phyloP scores from a whole-genome alignment of 2,329 filamentous ascomycete species.

The Stemphylium vesicarium region DNA sequence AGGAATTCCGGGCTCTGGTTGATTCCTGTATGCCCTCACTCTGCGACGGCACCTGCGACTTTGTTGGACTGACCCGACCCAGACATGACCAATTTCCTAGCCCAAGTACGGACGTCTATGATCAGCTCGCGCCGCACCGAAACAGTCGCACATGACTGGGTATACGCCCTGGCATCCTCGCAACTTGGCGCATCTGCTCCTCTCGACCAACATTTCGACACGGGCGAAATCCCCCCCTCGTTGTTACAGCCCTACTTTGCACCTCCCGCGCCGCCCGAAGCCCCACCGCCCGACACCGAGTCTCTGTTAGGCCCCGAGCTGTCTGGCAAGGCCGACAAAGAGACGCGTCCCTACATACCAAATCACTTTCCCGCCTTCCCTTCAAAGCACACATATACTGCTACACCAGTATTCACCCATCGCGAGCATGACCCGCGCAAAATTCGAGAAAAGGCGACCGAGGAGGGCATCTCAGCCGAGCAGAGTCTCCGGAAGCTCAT shows the following conservation, averaged over 20 bases:
- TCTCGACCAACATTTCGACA: slow-evolving; percentile 50
- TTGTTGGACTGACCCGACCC: slow-evolving; percentile 25
- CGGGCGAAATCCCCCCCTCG: slow-evolving; percentile 45
- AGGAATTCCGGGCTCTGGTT: slow-evolving; percentile 60
- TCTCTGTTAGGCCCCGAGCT: slow-evolving; percentile 61
- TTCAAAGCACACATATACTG: slow-evolving; percentile 68
- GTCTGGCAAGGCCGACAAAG: slow-evolving; percentile 55
- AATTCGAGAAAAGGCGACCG: slow-evolving; percentile 67
- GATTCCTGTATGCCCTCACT: slow-evolving; percentile 63
- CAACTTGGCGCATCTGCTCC: slow-evolving; percentile 50
- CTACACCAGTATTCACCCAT: slow-evolving; percentile 64
- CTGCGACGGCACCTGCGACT: slow-evolving; percentile 12
- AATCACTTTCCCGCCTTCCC: slow-evolving; percentile 67
- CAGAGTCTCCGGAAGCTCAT: slow-evolving; percentile 68
- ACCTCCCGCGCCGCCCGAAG: slow-evolving; percentile 49
- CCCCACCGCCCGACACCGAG: slow-evolving; percentile 52
- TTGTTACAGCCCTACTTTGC: slow-evolving; percentile 51
- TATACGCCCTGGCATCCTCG: slow-evolving; percentile 56
- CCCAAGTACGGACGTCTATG: slow-evolving; percentile 65
- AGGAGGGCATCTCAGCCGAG: slow-evolving; percentile 70
- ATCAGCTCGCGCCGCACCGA: slow-evolving; percentile 60
- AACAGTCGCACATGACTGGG: slow-evolving; percentile 66
- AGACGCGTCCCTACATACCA: slow-evolving; percentile 62
- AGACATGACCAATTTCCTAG: slow-evolving; percentile 63
- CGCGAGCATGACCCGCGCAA: slow-evolving; percentile 66